Evolutionary conservation across 2,329 filamentous ascomycete genomes (phyloP), one percentile per base, ranked within the genome.

Genomic region (Phoma sp.): DNA sequence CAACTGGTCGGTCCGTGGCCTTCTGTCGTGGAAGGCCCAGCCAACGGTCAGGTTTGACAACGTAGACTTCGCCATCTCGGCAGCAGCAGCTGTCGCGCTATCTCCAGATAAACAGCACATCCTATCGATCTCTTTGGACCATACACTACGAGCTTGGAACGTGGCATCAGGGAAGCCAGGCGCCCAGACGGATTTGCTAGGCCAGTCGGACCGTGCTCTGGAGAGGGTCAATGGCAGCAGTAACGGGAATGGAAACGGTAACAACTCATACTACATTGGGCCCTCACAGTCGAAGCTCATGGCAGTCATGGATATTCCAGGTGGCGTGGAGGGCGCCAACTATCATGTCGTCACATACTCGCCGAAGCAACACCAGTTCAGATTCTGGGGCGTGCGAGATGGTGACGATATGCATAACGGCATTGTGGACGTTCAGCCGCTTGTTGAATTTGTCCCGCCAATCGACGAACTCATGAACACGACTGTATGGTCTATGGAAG

Each of bases 101-200:
- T 80, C 79, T 35, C 78, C 78, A 4, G 78, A 81, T 52, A 70
- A 69, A 14, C 85, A 60, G 74, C 85, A 71, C 63, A 77, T 87
- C 8, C 90, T 96, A 65, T 93, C 93, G 0, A 86, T 96, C 43
- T 95, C 90, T 59, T 80, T 99, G 55, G 93, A 99, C 65, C 93
- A 99, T 71, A 88, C 87, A 9, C 78, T 99, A 70, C 88, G 92
- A 67, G 87, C 95, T 35, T 98, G 95, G 93, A 95, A 96, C 68
- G 80, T 93, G 29, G 80, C 85, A n/a, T 90, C 85, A 35, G 93
- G 93, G 41, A 89, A 88, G 69, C 84, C 96, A 49, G 84, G 90
- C 4, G 86, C 86, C 51, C 87, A 88, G 5, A 86, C 86, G 62
- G 93, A 99, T 73, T 81, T 99, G 29, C 75, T 98, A 13, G 86